Evolutionary conservation across 2,329 filamentous ascomycete species (phyloP).

Genomic region (Cladophialophora yegresii): DNA sequence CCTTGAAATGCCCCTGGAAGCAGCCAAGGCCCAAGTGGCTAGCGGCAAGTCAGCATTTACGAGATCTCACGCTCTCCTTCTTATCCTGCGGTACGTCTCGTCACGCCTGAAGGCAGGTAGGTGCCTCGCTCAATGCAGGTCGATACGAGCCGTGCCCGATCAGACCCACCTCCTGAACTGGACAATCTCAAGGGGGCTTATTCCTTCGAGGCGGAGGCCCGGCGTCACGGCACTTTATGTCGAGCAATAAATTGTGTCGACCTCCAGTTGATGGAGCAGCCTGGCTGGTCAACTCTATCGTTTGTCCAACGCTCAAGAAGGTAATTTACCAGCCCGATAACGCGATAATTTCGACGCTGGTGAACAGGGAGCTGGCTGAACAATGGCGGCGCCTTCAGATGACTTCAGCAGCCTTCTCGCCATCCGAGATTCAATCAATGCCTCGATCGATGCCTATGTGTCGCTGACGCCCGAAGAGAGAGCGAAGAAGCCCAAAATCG

Average conservation of each 20-base stretch:
- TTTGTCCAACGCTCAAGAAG: background rate
- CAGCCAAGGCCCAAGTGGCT: background rate
- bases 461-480: slow-evolving; percentile 10
- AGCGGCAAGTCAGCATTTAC: background rate
- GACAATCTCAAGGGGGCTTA: background rate
- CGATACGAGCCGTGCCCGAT: background rate
- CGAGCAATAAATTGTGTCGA: background rate
- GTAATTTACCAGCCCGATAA: background rate
- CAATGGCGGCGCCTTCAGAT: slow-evolving; percentile 14
- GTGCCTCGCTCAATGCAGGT: background rate
- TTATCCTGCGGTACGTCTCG: background rate
- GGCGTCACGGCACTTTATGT: background rate
- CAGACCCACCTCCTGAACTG: background rate
- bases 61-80: background rate
- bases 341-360: no score
- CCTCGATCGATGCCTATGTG: slow-evolving; percentile 16
- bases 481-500: slow-evolving; percentile 5
- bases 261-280: background rate
- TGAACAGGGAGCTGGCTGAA: background rate
- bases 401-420: slow-evolving; percentile 14
- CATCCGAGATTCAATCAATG: slow-evolving; percentile 18
- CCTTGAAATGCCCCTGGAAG: background rate
- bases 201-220: background rate
- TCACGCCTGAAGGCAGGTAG: background rate
- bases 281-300: background rate